These are phyloP conservation scores for Ophiorrhiza pumila DNA, from an alignment of 257 asterid species.

Conservation along the genomic window DNA sequence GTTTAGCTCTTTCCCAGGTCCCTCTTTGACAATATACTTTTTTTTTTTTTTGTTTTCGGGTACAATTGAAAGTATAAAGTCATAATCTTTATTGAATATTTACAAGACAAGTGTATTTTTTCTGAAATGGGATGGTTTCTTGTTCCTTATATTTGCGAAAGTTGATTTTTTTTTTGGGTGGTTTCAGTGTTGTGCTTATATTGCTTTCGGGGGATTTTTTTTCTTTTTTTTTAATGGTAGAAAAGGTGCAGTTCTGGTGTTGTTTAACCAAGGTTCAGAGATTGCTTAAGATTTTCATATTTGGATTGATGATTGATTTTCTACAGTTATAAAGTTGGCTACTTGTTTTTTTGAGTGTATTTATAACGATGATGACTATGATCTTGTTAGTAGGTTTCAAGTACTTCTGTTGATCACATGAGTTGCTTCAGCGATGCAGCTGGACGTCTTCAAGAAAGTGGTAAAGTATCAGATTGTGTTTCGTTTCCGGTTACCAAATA, in stretches of 20 bases:
- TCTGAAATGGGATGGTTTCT: background rate
- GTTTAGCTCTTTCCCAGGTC: conserved; percentile 75
- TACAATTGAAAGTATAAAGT: background rate
- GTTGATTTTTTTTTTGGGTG: background rate
- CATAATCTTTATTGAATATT: background rate
- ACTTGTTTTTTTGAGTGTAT: background rate
- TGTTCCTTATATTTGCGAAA: background rate
- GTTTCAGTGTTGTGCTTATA: background rate
- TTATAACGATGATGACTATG: conserved; percentile 19
- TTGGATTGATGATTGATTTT: background rate
- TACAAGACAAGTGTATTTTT: background rate
- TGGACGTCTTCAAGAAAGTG: conserved; percentile 86
- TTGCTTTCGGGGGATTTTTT: background rate
- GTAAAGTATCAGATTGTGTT: conserved; percentile 29
- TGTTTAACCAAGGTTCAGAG: background rate
- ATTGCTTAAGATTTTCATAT: background rate
- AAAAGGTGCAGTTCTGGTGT: background rate
- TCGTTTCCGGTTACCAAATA: background rate
- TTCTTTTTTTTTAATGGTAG: background rate
- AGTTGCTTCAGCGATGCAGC: conserved; percentile 89
- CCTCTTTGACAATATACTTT: background rate
- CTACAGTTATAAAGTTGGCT: background rate
- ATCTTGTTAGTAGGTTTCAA: conserved; percentile 54
- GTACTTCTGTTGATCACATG: conserved; percentile 83
- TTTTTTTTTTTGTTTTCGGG: background rate